phyloP scores from a whole-genome alignment of 2,329 filamentous ascomycete species.

The Lecanicillium sp. region DNA sequence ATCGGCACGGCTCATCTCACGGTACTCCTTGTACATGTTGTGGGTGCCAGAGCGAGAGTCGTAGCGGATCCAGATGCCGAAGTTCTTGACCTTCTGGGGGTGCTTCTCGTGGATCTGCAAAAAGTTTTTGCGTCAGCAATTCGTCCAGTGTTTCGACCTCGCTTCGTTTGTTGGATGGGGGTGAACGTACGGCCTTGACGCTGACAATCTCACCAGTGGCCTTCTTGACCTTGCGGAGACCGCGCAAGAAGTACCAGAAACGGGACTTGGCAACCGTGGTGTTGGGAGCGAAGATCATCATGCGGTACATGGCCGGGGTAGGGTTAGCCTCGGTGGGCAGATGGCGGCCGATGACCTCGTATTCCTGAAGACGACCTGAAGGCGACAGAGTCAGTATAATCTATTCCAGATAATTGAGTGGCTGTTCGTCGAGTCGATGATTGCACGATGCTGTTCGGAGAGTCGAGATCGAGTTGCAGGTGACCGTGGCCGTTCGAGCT shows the following conservation, averaged over 20 bases:
- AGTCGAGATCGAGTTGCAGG: neutral
- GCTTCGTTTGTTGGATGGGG: too few relatives aligned
- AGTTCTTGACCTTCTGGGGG: constrained; percentile 99
- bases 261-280: constrained; percentile 97
- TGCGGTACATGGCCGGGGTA: constrained; percentile 97
- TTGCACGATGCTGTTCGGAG: constrained; percentile 4
- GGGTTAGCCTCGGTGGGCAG: constrained; percentile 96
- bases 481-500: too few relatives aligned
- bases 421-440: neutral
- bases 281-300: constrained; percentile 99
- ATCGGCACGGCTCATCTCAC: constrained; percentile 93
- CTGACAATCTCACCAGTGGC: constrained; percentile 98
- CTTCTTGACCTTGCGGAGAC: constrained; percentile 99
- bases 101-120: constrained; percentile 93
- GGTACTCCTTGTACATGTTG: constrained; percentile 99
- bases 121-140: neutral
- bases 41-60: constrained; percentile 99
- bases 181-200: constrained; percentile 77
- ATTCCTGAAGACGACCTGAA: constrained; percentile 98
- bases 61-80: constrained; percentile 99
- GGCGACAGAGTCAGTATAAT: constrained; percentile 23
- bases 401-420: neutral
- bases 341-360: constrained; percentile 99
- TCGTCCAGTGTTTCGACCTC: neutral
- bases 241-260: constrained; percentile 99